phyloP scores from a whole-genome alignment of 441 rosid species.

The Syzygium syzygioides region DNA sequence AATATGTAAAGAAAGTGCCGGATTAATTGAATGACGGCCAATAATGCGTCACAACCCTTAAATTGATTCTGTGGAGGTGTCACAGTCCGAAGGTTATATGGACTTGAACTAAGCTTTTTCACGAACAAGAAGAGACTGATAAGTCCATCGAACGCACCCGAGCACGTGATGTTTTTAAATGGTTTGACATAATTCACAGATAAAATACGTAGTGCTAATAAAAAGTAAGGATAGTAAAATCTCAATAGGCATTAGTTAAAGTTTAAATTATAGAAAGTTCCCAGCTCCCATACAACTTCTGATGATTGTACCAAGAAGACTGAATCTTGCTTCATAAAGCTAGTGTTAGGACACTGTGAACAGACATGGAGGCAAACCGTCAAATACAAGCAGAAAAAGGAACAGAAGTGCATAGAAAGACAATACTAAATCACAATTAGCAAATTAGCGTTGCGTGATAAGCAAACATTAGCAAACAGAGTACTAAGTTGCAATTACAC shows the following conservation, averaged over 20 bases:
- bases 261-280: neutral
- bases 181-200: neutral
- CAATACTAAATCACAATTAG: neutral
- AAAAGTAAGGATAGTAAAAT: neutral
- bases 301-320: neutral
- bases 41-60: neutral
- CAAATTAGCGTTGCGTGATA: neutral
- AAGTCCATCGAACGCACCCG: neutral
- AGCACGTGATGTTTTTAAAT: neutral
- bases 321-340: neutral
- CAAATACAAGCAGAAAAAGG: neutral
- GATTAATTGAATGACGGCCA: neutral
- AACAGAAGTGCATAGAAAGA: neutral
- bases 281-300: neutral
- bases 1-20: neutral
- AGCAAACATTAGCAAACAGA: neutral
- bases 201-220: neutral
- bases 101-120: neutral
- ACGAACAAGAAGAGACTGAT: neutral
- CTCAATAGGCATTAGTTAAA: too few relatives aligned
- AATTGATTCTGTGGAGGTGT: neutral
- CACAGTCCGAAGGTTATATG: neutral
- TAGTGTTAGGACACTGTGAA: neutral
- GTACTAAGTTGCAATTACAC: neutral
- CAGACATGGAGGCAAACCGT: neutral